Conservation (phyloP, 2,329 filamentous ascomycete genomes). For the Meredithiella fracta region DNA sequence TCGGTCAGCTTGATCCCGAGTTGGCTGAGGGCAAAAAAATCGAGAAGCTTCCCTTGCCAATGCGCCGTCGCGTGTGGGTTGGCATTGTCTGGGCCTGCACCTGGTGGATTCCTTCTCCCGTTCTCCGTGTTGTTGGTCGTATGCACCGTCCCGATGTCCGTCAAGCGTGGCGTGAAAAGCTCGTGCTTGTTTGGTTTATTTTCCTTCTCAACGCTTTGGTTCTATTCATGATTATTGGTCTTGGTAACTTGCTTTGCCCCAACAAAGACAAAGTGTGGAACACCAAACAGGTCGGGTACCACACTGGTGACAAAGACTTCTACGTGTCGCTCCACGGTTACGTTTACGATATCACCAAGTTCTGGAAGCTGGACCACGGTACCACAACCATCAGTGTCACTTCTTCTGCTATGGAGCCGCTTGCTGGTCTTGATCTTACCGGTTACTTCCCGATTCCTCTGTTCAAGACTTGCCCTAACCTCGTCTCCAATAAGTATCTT, state of each 20-base stretch:
- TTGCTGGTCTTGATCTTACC: constrained; percentile 65
- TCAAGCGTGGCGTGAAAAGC: constrained; percentile 92
- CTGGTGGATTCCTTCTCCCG: constrained; percentile 83
- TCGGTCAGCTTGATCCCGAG: constrained; percentile 58
- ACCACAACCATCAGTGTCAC: constrained; percentile 48
- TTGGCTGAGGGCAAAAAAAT: constrained; percentile 61
- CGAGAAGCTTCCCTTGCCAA: constrained; percentile 48
- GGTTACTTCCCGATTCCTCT: constrained; percentile 76
- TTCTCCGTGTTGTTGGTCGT: constrained; percentile 65
- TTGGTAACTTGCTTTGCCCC: constrained; percentile 74
- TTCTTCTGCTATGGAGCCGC: constrained; percentile 51
- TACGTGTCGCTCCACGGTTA: constrained; percentile 76
- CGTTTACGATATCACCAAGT: constrained; percentile 84
- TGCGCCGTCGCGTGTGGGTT: constrained; percentile 61
- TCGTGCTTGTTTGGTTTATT: constrained; percentile 70
- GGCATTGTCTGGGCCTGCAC: constrained; percentile 70
- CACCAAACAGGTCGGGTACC: constrained; percentile 47
- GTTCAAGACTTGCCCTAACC: constrained; percentile 52
- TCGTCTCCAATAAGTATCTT: constrained; percentile 45
- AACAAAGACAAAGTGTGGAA: constrained; percentile 86
- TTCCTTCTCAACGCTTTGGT: constrained; percentile 63
- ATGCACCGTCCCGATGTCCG: constrained; percentile 97
- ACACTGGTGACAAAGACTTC: constrained; percentile 59
- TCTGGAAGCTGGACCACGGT: constrained; percentile 73
- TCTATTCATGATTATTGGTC: constrained; percentile 81